These are phyloP conservation scores for Sclerotiophoma versabilis DNA, from an alignment of 2,329 filamentous ascomycete species.

Conservation along the genomic window DNA sequence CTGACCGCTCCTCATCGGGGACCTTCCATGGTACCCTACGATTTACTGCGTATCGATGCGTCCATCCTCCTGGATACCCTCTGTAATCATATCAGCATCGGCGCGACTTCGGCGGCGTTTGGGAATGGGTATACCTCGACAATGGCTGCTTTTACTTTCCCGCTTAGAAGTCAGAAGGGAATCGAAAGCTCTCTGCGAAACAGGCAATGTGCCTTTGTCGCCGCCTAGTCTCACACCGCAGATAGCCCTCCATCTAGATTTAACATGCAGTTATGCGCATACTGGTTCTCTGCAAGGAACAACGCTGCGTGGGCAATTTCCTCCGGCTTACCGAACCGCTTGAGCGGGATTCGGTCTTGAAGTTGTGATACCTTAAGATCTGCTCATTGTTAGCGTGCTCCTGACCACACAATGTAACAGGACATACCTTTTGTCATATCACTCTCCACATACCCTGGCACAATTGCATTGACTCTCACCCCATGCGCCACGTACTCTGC, in stretches of 20 bases:
- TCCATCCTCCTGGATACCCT: neutral
- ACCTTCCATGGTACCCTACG: neutral
- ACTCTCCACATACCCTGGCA: slow-evolving; percentile 84
- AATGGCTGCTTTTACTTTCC: slow-evolving; percentile 7
- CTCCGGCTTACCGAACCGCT: slow-evolving; percentile 69
- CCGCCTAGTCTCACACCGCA: slow-evolving; percentile 53
- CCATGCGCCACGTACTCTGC: slow-evolving; percentile 66
- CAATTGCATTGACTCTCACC: slow-evolving; percentile 79
- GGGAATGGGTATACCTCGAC: slow-evolving; percentile 22
- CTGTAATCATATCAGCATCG: slow-evolving; percentile 25
- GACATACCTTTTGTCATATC: slow-evolving; percentile 75
- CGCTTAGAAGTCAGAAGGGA: slow-evolving; percentile 3
- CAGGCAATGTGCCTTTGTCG: neutral
- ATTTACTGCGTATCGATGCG: slow-evolving; percentile 1
- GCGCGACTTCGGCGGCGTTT: slow-evolving; percentile 21
- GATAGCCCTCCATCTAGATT: slow-evolving; percentile 87
- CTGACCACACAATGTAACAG: no score
- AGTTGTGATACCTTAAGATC: slow-evolving; percentile 46
- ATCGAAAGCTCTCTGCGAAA: neutral
- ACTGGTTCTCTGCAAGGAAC: slow-evolving; percentile 79
- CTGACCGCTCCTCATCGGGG: no score
- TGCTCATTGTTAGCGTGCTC: slow-evolving; percentile 38
- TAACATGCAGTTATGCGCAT: slow-evolving; percentile 85
- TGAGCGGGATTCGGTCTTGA: slow-evolving; percentile 65
- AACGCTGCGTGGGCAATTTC: slow-evolving; percentile 84